Evolutionary conservation across 1,284 basidiomycete genomes (phyloP), one percentile per base, ranked within the genome.

Genomic region (Rhodotorula mucilaginosa): DNA sequence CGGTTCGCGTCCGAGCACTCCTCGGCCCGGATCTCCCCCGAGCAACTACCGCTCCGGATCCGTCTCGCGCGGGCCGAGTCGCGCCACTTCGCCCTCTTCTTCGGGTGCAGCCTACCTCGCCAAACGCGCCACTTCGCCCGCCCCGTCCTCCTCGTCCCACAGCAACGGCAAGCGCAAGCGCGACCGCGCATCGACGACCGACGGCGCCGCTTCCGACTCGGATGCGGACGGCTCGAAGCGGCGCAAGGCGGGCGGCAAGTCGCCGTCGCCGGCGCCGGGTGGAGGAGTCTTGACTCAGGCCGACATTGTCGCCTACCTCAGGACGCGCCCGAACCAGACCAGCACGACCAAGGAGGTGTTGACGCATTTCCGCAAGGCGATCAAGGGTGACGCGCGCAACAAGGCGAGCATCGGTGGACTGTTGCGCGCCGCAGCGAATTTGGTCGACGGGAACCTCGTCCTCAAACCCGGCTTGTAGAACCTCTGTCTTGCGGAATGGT

Each of bases 221-320:
- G 70, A 66, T 26, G 39, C 52, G 19, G 69, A 74, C n/a, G 65
- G 56, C n/a, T 54, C 68, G 46, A 74, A 76, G 54, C 70, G 70
- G 1, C 64, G 70, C 57, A 70, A 70, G 49, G 70, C 59, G 29
- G 62, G 26, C 31, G 66, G 56, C n/a, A 72, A 72, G 59, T 69
- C 65, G 29, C 71, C 64, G 21, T 79, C 81, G 23, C 84, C 84
- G n/a, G 82, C n/a, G 3, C 47, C 54, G 16, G 34, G 72, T 23
- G 58, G 47, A 31, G 69, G 72, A 23, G 86, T 89, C 77, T 80
- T 92, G 66, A 86, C 87, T 70, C 84, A 86, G 71, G 81, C 79
- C 57, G 85, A 90, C 84, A 82, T 92, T 65, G 83, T 92, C 72
- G 87, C 89, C 59, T 91, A 89, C 88, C 79, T 92, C 76, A 86